Evolutionary conservation across 768 basidiomycete genomes (phyloP).

Genomic region (Tricholoma matsutake): DNA sequence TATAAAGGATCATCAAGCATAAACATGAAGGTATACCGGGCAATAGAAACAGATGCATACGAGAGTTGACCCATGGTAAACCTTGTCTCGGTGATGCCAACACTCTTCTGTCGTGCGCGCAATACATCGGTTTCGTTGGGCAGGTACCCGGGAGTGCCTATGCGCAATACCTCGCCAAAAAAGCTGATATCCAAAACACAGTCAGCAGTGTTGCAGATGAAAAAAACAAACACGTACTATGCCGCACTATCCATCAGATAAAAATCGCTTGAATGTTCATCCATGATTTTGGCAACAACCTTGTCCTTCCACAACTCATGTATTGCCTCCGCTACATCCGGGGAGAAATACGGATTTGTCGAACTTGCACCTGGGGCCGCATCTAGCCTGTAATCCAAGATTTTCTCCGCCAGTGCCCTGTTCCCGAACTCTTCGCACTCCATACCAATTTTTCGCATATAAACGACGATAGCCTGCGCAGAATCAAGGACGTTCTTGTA

Average conservation of each 20-base stretch:
- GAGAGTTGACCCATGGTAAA: constrained; percentile 68
- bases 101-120: constrained; percentile 83
- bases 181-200: constrained; percentile 50
- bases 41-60: constrained; percentile 37
- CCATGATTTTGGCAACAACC: constrained; percentile 52
- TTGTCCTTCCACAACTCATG: constrained; percentile 70
- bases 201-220: not conserved
- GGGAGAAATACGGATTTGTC: constrained; percentile 40
- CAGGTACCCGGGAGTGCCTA: constrained; percentile 75
- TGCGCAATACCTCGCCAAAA: constrained; percentile 80
- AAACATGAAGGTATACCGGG: not conserved
- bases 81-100: constrained; percentile 87
- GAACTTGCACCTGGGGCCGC: constrained; percentile 21
- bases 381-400: constrained; percentile 57
- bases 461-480: constrained; percentile 74
- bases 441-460: constrained; percentile 74
- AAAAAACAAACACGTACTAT: constrained; percentile 55
- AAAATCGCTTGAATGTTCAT: constrained; percentile 72
- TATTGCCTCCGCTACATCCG: constrained; percentile 69
- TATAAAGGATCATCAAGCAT: constrained; percentile 40
- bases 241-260: constrained; percentile 93
- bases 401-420: constrained; percentile 56
- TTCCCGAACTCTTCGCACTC: constrained; percentile 63
- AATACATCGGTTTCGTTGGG: constrained; percentile 88
- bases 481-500: constrained; percentile 80